These are phyloP conservation scores for Apiosordaria backusii DNA, from an alignment of 495 filamentous ascomycete species.

Conservation along the genomic window DNA sequence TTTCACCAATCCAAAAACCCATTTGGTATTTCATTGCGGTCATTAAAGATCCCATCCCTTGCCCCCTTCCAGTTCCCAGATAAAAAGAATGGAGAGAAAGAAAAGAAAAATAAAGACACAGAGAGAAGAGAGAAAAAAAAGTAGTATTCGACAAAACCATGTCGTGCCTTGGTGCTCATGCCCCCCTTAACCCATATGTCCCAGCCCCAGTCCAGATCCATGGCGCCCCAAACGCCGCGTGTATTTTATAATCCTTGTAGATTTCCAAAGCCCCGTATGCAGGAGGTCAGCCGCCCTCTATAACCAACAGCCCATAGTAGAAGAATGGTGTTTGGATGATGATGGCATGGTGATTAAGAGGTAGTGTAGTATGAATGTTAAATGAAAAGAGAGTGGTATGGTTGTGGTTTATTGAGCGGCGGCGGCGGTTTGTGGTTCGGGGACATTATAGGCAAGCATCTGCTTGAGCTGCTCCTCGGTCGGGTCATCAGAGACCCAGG, in stretches of 20 bases:
- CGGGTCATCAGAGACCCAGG: slow-evolving; percentile 61
- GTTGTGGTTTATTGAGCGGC: slow-evolving; percentile 12
- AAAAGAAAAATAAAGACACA: slow-evolving; percentile 12
- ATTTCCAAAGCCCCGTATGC: background rate
- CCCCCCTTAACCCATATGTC: background rate
- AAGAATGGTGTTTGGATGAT: background rate
- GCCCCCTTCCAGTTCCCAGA: background rate
- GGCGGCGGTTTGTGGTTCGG: slow-evolving; percentile 3
- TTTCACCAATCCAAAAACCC: background rate
- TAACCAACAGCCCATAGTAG: background rate
- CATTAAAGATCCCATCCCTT: slow-evolving; percentile 5
- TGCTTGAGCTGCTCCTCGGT: slow-evolving; percentile 44
- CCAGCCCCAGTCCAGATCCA: background rate
- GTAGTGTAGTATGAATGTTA: background rate
- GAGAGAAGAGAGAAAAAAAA: slow-evolving; percentile 14
- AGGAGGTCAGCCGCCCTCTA: background rate
- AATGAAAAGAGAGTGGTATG: background rate
- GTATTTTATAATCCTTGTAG: background rate
- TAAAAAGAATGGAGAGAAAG: background rate
- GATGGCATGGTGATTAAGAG: background rate
- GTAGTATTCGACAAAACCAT: slow-evolving; percentile 4
- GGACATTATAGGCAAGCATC: slow-evolving; percentile 33
- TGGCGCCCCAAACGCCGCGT: background rate
- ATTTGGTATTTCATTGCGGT: slow-evolving; percentile 10
- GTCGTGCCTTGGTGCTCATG: no score